Evolutionary conservation across 352 stramenopile genomes (phyloP), one percentile per base, ranked within the genome.

Genomic region (Phytophthora sojae): DNA sequence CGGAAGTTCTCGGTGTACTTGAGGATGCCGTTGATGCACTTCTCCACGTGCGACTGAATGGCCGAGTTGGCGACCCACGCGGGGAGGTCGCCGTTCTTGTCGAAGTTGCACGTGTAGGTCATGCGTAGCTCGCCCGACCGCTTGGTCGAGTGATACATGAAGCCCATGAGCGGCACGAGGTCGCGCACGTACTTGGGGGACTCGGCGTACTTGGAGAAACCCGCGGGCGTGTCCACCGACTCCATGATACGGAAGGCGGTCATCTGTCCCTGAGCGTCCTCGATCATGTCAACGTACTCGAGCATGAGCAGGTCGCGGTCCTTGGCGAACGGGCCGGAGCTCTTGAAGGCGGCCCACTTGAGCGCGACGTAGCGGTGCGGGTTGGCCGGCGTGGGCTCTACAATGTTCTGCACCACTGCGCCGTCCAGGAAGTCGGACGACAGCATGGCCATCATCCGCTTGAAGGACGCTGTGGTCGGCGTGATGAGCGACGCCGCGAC

Each of bases 241-340:
- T 96, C 79, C 85, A 94, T 93, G 67, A 96, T 86, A 29, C 88
- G 86, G 57, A 96, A 93, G 17, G 87, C 84, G 45, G 88, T 91
- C 76, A 93, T 93, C 66, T 94, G 83, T 23, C 89, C 89, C 65
- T 94, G 84, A 15, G 86, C 83, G 64, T 96, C 87, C 73, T 96
- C 89, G 66, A 96, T 92, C 86, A 96, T 88, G 72, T 95, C 89
- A 45, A 96, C 85, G 65, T 96, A 96, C 80, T 96, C 89, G 23
- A 96, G 78, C 66, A 96, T 91, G 53, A 92, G 76, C 37, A 95
- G 83, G 64, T 96, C 89, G 19, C 86, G 84, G 71, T 94, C 89
- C 59, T 91, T 92, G 17, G 79, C 81, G 72, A 93, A 94, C 42
- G 83, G 81, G 21, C 84, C 88, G 6, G 83, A 91, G 81, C 86